Base-by-base conservation (phyloP, 768 basidiomycete genomes). In the Trametes coccinea region DNA sequence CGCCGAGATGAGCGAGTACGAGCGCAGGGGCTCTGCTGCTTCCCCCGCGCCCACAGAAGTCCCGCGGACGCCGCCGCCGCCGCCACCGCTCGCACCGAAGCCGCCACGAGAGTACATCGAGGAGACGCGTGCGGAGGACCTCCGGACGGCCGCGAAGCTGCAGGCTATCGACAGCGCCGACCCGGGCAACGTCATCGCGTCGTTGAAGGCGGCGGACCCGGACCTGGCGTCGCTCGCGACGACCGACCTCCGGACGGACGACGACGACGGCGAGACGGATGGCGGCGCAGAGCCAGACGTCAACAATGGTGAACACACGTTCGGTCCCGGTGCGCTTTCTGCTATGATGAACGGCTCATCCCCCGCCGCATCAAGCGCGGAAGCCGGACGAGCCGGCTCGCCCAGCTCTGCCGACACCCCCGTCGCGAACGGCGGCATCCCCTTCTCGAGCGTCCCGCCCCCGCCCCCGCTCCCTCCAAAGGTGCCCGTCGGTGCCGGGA, bases 61-160 rank as follows among this genome's bases (percentile, higher is more conserved):
- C 7, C 56, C 56, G 16, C 41, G 49, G 0, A 61, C 68, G 56
- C 55, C 75, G 4, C 77, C 78, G 0, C 73, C 81, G 0, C 91
- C 89, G 0, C 90, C 90, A 1, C 90, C 91, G 7, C 75, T 93
- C 62, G 76, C 82, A 78, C 92, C 91, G 2, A 84, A 87, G 53
- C 92, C 91, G 1, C 92, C 91, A 8, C 84, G 72, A 5, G 87
- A 89, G 56, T 93, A 93, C 70, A 91, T 93, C 62, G 84, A 88
- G 64, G 88, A 93, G 75, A 93, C 91, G 16, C 86, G 83, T 62
- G 87, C 87, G 66, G 90, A 87, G 66, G 89, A 93, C 65, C 76
- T 81, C 14, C 81, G 88, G 14, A 78, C 85, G 10, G 80, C 81
- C 5, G 73, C 71, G 31, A 65, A 69, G 67, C 55, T 72, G 43